Evolutionary conservation across 2,329 filamentous ascomycete genomes (phyloP).

Genomic region (Ascomycota sp.): DNA sequence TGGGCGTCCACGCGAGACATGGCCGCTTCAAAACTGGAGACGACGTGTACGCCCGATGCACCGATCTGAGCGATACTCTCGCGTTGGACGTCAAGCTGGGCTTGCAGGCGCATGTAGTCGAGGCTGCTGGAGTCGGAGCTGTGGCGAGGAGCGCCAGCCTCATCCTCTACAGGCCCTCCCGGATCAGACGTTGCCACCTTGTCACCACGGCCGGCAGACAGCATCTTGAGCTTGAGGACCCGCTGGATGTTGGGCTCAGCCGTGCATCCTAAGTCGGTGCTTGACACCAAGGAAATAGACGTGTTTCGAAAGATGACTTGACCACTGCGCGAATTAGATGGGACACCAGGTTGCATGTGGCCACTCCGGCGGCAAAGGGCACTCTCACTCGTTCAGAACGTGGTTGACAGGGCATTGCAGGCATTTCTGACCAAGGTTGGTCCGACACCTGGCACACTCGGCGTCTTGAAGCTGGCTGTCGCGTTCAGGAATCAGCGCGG

Average conservation of each 20-base stretch:
- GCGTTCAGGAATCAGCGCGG: background rate
- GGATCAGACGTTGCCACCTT: no score
- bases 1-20: slow-evolving; percentile 15
- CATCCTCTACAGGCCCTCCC: no score
- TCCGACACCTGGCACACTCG: slow-evolving; percentile 11
- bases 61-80: slow-evolving; percentile 17
- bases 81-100: slow-evolving; percentile 13
- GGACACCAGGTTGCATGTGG: background rate
- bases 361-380: no score
- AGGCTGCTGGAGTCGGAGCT: slow-evolving; percentile 1
- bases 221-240: slow-evolving; percentile 9
- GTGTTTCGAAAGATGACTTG: slow-evolving; percentile 15
- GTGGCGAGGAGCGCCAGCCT: background rate
- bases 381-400: slow-evolving; percentile 15
- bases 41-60: slow-evolving; percentile 14
- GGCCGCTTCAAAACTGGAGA: slow-evolving; percentile 15
- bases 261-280: slow-evolving; percentile 5
- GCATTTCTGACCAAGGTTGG: slow-evolving; percentile 15
- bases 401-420: slow-evolving; percentile 14
- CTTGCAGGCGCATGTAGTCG: slow-evolving; percentile 12
- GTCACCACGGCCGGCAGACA: no score
- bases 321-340: slow-evolving; percentile 8
- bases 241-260: slow-evolving; percentile 14
- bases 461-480: slow-evolving; percentile 16
- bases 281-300: slow-evolving; percentile 9